Base-by-base conservation (phyloP, 306 rosid genomes). In the Lupinus albus region DNA sequence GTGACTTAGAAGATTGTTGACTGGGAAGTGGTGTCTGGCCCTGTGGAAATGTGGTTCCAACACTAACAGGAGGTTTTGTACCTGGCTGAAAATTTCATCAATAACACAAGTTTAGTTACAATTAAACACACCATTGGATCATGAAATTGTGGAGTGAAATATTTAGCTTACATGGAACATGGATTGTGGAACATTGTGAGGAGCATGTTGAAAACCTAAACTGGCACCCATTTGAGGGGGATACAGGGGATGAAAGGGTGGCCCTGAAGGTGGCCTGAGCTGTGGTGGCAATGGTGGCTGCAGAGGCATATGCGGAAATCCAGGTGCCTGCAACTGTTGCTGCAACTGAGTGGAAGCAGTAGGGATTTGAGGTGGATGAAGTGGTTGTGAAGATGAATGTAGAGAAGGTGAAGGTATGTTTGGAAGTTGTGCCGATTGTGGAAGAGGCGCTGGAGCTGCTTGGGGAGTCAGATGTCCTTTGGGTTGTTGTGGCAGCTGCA, bases 271-370 rank as follows among this genome's bases (percentile, higher is more conserved):
- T 71, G 81, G 85, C 77, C 99, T 82, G 35, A 83, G 75, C 67
- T 94, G 99, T 65, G 30, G 30, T 25, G 92, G 92, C 78, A 93
- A 51, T 58, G 91, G 96, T 33, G 85, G 86, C 55, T 85, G 99
- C 80, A 86, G 61, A 0, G 96, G 80, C 83, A 88, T 17, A 74
- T 90, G 91, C 41, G 82, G 62, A 77, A 82, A 84, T 78, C 92
- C 96, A 74, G 83, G 68, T 59, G 89, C 52, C 68, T 78, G 98
- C 76, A 84, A 50, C 46, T 89, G 84, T 73, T 83, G 95, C 74
- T 83, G 97, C 80, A 79, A 75, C 78, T 89, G 96, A 67, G 73
- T 50, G 18, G 91, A 80, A 73, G 75, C 42, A 64, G 78, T 57
- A 25, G 88, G 46, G 71, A 89, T 81, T 44, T 86, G 95, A 17